Base-by-base conservation (phyloP, 352 stramenopile species). In the Phytopythium delawarense region DNA sequence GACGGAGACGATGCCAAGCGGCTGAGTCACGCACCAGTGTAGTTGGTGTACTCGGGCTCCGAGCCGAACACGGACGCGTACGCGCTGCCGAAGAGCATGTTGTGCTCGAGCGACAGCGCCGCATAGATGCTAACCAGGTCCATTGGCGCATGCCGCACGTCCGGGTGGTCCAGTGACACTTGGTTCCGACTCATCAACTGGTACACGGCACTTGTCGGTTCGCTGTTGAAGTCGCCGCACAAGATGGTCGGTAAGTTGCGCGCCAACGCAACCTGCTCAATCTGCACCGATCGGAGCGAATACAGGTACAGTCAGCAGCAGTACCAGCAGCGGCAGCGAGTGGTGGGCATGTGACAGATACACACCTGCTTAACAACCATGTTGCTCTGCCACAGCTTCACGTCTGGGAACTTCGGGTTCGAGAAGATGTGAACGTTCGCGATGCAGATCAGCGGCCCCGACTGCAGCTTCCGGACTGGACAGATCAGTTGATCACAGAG, bases 151-250 rank as follows among this genome's bases (percentile, higher is more conserved):
- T 98, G 83, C n/a, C 91, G 84, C 28, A 97, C 81, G 64, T 98
- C 96, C 8, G 91, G 87, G 64, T 99, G 96, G 59, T 97, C 87
- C 15, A 80, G 66, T n/a, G 72, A 67, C 28, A 94, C 76, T 59
- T 95, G 86, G 55, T 95, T 93, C 30, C 75, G 89, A 66, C 87
- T 94, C 72, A 99, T 88, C 55, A 99, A 91, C 71, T 99, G 92
- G 76, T 99, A 99, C 48, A 99, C 97, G 21, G 95, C 92, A 62
- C 89, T 98, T 57, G 90, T 82, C 39, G 97, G 96, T 64, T 98
- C 97, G 63, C 89, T 98, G 82, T 99, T 99, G 69, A 99, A 99
- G 70, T 99, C 98, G 45, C 98, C 98, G 72, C 96, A 99, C 30
- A 99, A 80, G 62, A 99, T 96, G 40, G 98, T 83, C 34, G 97